Conservation (phyloP, 2,329 filamentous ascomycete genomes). For the Arthrobotrys conoides region DNA sequence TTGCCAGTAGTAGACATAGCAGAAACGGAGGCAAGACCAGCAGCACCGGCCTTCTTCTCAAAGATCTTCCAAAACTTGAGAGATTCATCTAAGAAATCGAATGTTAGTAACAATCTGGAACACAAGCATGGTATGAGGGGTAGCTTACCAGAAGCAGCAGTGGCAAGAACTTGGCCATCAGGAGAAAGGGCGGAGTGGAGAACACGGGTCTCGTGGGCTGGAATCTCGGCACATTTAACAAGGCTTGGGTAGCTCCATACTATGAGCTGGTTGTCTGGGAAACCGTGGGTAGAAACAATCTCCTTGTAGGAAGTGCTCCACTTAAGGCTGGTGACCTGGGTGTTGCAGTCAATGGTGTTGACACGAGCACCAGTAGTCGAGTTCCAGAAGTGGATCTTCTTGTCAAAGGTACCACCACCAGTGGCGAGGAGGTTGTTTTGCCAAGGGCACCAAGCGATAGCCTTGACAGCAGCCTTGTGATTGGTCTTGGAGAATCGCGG, state of each 20-base stretch:
- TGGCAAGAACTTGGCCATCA: slow-evolving; percentile 97
- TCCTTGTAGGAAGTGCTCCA: slow-evolving; percentile 99
- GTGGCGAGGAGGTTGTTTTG: slow-evolving; percentile 88
- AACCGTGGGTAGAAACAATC: slow-evolving; percentile 96
- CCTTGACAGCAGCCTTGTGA: slow-evolving; percentile 92
- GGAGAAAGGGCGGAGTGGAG: slow-evolving; percentile 97
- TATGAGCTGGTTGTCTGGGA: slow-evolving; percentile 98
- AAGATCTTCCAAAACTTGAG: slow-evolving; percentile 99
- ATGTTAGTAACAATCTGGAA: slow-evolving; percentile 64
- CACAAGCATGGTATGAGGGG: background rate
- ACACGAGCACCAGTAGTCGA: slow-evolving; percentile 95
- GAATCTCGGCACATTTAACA: slow-evolving; percentile 97
- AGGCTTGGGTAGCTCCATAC: slow-evolving; percentile 99
- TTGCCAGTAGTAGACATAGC: slow-evolving; percentile 72
- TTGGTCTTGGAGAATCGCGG: slow-evolving; percentile 99
- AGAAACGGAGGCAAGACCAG: slow-evolving; percentile 67
- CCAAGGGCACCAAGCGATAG: slow-evolving; percentile 97
- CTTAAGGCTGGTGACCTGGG: slow-evolving; percentile 93
- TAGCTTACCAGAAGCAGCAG: slow-evolving; percentile 76
- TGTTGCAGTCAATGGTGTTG: slow-evolving; percentile 99
- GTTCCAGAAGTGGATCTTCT: slow-evolving; percentile 99
- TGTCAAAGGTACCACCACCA: slow-evolving; percentile 88
- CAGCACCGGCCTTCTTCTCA: slow-evolving; percentile 91
- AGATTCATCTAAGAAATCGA: slow-evolving; percentile 77
- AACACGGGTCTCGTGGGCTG: slow-evolving; percentile 95